Conservation (phyloP, 2,329 filamentous ascomycete genomes). For the Aspergillus tamarii region DNA sequence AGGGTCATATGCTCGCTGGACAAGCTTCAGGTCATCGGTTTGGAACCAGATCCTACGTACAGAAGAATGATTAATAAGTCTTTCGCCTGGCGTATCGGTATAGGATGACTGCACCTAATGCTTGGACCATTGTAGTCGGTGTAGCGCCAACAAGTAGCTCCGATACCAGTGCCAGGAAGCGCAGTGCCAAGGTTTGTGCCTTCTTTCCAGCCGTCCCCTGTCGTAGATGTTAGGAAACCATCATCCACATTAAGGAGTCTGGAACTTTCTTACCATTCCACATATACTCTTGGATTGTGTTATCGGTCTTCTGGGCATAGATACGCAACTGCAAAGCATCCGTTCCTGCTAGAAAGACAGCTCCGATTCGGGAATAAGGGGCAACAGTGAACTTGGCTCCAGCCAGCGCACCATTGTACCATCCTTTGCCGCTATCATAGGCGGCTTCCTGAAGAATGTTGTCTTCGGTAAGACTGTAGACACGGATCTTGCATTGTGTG, state of each 20-base stretch:
- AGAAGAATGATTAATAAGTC: neutral
- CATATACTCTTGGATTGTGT: constrained; percentile 11
- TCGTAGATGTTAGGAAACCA: neutral
- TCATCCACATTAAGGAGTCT: neutral
- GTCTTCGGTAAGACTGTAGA: constrained; percentile 1
- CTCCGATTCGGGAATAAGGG: constrained; percentile 7
- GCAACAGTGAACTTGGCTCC: constrained; percentile 1
- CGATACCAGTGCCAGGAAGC: constrained; percentile 17
- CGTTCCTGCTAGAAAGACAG: constrained; percentile 1
- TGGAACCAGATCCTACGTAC: constrained; percentile 8
- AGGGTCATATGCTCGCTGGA: constrained; percentile 6
- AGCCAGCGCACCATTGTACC: constrained; percentile 4
- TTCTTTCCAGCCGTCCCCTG: constrained; percentile 11
- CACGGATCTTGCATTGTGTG: neutral
- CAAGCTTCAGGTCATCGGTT: neutral
- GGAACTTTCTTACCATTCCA: neutral
- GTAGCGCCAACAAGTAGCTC: constrained; percentile 8
- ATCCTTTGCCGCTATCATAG: constrained; percentile 4
- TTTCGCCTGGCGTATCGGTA: neutral
- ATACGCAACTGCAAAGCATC: neutral
- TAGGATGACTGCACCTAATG: neutral
- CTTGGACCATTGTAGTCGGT: neutral
- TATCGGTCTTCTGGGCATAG: constrained; percentile 9
- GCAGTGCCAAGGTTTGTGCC: constrained; percentile 13
- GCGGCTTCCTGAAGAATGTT: constrained; percentile 1